phyloP scores from a whole-genome alignment of 768 basidiomycete species.

The Serendipita sp. region DNA sequence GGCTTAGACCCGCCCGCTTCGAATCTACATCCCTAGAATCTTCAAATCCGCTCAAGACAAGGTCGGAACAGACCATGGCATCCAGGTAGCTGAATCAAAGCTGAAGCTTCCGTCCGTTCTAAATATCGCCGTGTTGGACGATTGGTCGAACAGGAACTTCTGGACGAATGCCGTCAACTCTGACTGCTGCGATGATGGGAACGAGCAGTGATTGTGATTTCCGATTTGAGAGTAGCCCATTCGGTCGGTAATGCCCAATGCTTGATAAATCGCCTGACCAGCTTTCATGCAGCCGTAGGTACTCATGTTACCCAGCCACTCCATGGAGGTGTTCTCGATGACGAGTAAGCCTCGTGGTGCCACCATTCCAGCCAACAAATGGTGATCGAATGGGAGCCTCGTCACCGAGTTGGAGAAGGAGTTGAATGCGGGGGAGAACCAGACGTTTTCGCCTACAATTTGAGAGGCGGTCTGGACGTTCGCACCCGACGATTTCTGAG shows the following conservation, averaged over 20 bases:
- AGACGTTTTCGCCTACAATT: constrained; percentile 14
- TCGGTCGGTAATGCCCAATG: constrained; percentile 10
- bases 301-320: constrained; percentile 11
- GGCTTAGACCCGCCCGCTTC: too few relatives aligned
- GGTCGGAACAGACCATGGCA: constrained; percentile 11
- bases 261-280: constrained; percentile 10
- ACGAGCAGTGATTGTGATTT: constrained; percentile 12
- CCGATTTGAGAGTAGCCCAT: constrained; percentile 12
- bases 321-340: constrained; percentile 13
- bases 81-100: constrained; percentile 9
- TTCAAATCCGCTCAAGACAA: not conserved
- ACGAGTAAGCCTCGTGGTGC: constrained; percentile 12
- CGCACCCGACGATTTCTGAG: constrained; percentile 8
- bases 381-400: constrained; percentile 12
- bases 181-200: constrained; percentile 10
- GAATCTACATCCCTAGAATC: too few relatives aligned
- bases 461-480: constrained; percentile 13
- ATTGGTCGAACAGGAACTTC: constrained; percentile 11
- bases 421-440: constrained; percentile 12
- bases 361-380: constrained; percentile 11
- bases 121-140: constrained; percentile 10
- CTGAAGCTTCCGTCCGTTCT: constrained; percentile 11
- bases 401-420: constrained; percentile 10
- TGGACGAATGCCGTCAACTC: constrained; percentile 13
- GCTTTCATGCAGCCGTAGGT: constrained; percentile 13